phyloP scores from a whole-genome alignment of 1,139 yeast genomes.

The Sugiyamaella castrensis region DNA sequence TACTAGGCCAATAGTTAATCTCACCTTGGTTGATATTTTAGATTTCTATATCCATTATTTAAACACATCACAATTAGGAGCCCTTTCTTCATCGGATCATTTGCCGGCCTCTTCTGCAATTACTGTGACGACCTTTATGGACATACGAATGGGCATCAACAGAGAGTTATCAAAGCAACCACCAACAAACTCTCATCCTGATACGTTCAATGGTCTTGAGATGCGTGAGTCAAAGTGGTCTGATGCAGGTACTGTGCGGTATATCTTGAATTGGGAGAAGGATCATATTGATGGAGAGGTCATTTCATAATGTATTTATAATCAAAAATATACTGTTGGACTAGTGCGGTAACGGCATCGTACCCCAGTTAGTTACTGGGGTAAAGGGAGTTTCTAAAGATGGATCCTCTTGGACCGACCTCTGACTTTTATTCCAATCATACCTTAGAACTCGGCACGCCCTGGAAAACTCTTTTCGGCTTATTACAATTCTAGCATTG shows the following conservation, averaged over 20 bases:
- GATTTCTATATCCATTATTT: constrained; percentile 44
- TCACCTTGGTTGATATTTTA: constrained; percentile 58
- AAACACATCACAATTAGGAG: constrained; percentile 21
- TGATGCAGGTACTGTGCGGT: constrained; percentile 33
- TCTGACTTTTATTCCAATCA: too few species aligned
- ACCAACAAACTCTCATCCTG: constrained; percentile 12
- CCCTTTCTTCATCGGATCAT: constrained; percentile 4
- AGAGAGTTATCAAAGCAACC: constrained; percentile 18
- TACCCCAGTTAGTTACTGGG: too few species aligned
- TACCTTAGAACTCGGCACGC: too few species aligned
- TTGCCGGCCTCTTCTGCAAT: not conserved
- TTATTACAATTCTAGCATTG: too few species aligned
- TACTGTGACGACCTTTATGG: constrained; percentile 23
- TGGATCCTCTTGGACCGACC: too few species aligned
- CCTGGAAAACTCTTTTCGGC: too few species aligned
- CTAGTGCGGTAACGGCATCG: too few species aligned
- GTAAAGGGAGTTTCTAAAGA: too few species aligned
- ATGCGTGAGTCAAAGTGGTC: constrained; percentile 29
- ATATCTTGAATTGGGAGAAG: constrained; percentile 33
- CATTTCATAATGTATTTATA: constrained; percentile 10
- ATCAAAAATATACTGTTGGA: too few species aligned
- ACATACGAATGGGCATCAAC: constrained; percentile 25
- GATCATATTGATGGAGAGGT: constrained; percentile 26
- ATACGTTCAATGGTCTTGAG: constrained; percentile 14
- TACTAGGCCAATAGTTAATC: constrained; percentile 47